Evolutionary conservation across 768 basidiomycete species (phyloP), one percentile per base, ranked within the genome.

Genomic region (Panaeolus papilionaceus): DNA sequence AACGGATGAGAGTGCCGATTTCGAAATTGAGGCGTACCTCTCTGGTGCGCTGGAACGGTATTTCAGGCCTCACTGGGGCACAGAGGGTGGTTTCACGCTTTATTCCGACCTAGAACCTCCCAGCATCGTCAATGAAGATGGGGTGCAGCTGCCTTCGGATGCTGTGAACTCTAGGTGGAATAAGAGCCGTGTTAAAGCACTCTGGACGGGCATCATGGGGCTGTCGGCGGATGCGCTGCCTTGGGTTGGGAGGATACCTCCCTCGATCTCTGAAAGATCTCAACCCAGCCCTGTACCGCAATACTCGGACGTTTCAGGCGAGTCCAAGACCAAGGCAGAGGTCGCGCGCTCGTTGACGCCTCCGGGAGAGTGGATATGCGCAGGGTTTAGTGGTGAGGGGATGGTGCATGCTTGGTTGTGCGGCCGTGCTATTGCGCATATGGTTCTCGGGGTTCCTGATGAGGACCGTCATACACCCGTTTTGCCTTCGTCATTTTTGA

Each of bases 351-450:
- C 64, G 23, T 67, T 79, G 10, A 79, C 81, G 1, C 66, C 72
- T 23, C 76, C 88, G 0, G 90, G 90, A 18, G 91, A 92, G 74
- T 92, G 91, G 92, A 82, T 92, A 16, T 80, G 87, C 16, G 90
- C 88, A 12, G 91, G 90, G 4, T 92, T 89, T 73, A 82, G 84
- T 0, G 91, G 91, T 0, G 91, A 93, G 70, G 91, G 91, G 1
- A 91, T 92, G 91, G 86, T 85, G 3, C 85, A 90, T 69, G 89
- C 88, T 0, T 91, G 90, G 89, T 73, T 88, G 75, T 83, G 87
- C 66, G 85, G 87, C 4, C 82, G 83, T 65, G 88, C 86, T 8
- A 74, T 91, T 20, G 90, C 88, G 11, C 70, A 79, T 64, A 90
- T 90, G 89, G 78, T 93, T 4, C 75, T 88, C 4, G 84, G 71